phyloP scores from a whole-genome alignment of 2,329 filamentous ascomycete genomes.

The Aspergillus pseudonomiae region DNA sequence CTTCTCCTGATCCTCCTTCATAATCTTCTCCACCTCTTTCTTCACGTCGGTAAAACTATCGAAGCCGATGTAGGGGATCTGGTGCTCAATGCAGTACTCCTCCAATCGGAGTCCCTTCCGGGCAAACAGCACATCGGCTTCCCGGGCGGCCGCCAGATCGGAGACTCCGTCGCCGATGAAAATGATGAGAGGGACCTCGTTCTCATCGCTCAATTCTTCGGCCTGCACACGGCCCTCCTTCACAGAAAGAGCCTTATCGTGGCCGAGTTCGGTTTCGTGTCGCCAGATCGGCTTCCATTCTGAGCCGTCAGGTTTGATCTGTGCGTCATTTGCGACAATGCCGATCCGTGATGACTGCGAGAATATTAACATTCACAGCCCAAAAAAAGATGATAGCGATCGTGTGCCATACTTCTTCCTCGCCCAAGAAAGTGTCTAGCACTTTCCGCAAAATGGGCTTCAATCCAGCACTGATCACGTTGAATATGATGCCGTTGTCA shows the following conservation, averaged over 20 bases:
- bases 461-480: constrained; percentile 69
- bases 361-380: neutral
- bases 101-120: constrained; percentile 66
- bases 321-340: constrained; percentile 69
- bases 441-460: constrained; percentile 66
- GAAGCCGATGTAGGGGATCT: constrained; percentile 63
- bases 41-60: constrained; percentile 70
- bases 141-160: constrained; percentile 65
- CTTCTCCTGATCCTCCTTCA: constrained; percentile 61
- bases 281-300: constrained; percentile 69
- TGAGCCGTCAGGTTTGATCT: constrained; percentile 60
- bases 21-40: constrained; percentile 60
- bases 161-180: constrained; percentile 73
- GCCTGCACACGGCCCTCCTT: constrained; percentile 62
- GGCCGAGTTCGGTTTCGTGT: constrained; percentile 66
- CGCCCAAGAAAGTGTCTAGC: constrained; percentile 66
- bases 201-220: constrained; percentile 59
- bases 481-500: constrained; percentile 66
- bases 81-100: constrained; percentile 66
- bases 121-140: constrained; percentile 70
- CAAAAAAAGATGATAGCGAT: neutral
- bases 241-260: constrained; percentile 69
- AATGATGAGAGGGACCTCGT: constrained; percentile 66
- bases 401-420: constrained; percentile 48
- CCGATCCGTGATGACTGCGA: constrained; percentile 58